Base-by-base conservation (phyloP, 2,329 filamentous ascomycete genomes). In the Aureobasidium sp. region DNA sequence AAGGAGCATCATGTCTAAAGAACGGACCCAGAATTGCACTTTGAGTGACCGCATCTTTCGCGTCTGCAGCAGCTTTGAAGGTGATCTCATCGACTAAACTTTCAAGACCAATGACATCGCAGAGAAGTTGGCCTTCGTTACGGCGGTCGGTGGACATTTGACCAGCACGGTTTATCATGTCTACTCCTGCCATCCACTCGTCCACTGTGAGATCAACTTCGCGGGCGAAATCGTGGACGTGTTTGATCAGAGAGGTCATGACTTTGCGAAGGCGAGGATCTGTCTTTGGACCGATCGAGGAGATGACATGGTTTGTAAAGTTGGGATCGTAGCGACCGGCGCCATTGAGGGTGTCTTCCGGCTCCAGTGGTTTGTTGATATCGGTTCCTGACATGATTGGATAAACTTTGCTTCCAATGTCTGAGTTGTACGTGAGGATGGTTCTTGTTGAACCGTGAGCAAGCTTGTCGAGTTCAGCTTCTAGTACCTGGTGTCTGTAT, bases 1-100 rank as follows among this genome's bases (percentile, higher is more conserved):
- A 80, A 7, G 93, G 93, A 0, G 93, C 89, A 71, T 94, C 86
- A 50, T 88, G 85, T 8, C 93, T 87, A 88, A 93, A 97, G 81
- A 97, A 97, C 1, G 94, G 94, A 0, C 94, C 94, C 0, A 97
- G 86, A 70, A 97, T 94, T 47, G 93, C 90, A 5, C 92, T 92
- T 2, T 92, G 88, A 7, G 93, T 96, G 15, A 89, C 84, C 29
- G 77, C 74, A 64, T 81, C 78, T 27, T 66, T 67, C 1, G 82
- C 83, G 45, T 85, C 84, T 58, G 85, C 85, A 36, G 86, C 85
- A 59, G 87, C 82, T 67, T 88, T 90, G 80, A 90, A 91, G 64
- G 91, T 93, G 74, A 96, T 95, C 76, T 95, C 92, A 76, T 95
- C 93, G 54, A 95, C 92, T 58, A 84, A 77, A 79, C 85, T 85